Base-by-base conservation (phyloP, 2,329 filamentous ascomycete genomes). In the Nemania diffusa region DNA sequence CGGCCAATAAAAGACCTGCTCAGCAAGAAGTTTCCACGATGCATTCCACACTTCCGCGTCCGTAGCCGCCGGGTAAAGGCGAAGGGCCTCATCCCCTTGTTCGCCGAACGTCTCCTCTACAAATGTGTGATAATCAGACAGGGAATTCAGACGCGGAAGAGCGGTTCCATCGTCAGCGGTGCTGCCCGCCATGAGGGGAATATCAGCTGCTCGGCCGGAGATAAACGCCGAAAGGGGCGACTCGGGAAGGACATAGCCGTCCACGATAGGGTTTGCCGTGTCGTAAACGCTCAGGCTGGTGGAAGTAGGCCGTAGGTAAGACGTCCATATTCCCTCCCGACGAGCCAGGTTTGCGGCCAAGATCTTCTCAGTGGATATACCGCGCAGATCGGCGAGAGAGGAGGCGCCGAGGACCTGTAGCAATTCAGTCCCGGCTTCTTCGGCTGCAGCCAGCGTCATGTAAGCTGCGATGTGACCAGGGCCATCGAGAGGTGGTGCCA, bases 201-300 rank as follows among this genome's bases (percentile, higher is more conserved):
- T 22, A 27, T 67, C 67, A 37, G 37, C 56, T 22, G 57, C 60
- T 7, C 27, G 51, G 1, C 67, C 57, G 0, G 57, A 56, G 6
- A 24, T 32, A 9, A 69, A 58, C 22, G 64, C 64, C 13, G 48
- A 24, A 26, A 61, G 9, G 13, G 52, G 67, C 11, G 67, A 22
- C 4, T 62, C 64, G 2, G 67, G 67, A 53, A 69, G 51, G 9
- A 69, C 51, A 7, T 44, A 51, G 17, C 64, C 67, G 24, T 69
- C 67, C 3, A 67, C 26, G 22, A 69, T 59, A 2, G 67, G 64
- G n/a, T 67, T 67, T 1, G 44, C 26, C 1, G 67, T 64, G 17
- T 69, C 67, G 27, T 61, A 67, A 22, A 67, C 60, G n/a, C 67
- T 69, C 7, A 69, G 42, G 44, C 67, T 69, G 5, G 64, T 69